These are phyloP conservation scores for Musa itinerans DNA, from an alignment of 176 grass and related monocot species.

Conservation along the genomic window DNA sequence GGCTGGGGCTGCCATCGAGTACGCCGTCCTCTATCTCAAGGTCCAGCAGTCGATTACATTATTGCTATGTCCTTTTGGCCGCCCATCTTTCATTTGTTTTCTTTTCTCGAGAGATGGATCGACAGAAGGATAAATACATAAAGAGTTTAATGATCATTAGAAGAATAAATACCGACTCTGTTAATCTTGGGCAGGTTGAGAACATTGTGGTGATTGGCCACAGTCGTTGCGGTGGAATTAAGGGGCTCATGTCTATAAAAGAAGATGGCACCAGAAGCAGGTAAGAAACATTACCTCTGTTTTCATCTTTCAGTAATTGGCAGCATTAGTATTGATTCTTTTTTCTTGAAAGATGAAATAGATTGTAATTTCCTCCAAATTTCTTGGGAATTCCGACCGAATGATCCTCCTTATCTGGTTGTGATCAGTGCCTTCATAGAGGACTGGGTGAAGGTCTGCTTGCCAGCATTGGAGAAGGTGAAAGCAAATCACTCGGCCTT, in stretches of 20 bases:
- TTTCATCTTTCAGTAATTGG: not conserved
- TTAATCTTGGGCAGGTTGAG: constrained; percentile 40
- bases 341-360: not conserved
- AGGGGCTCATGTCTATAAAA: constrained; percentile 51
- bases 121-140: too few relatives aligned
- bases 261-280: constrained; percentile 28
- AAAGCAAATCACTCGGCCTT: not conserved
- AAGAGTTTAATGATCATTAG: not conserved
- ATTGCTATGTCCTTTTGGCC: not conserved
- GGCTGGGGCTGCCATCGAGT: constrained; percentile 56
- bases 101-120: not conserved
- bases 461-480: constrained; percentile 9
- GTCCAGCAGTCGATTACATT: constrained; percentile 5
- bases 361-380: too few relatives aligned
- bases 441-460: constrained; percentile 12
- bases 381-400: too few relatives aligned
- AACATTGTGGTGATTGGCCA: constrained; percentile 72
- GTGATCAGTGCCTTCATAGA: constrained; percentile 12
- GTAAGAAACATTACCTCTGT: constrained; percentile 22
- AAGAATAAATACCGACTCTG: not conserved
- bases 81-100: not conserved
- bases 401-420: not conserved
- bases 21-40: constrained; percentile 56
- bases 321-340: not conserved
- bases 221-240: constrained; percentile 77